phyloP scores from a whole-genome alignment of 495 filamentous ascomycete genomes.

The Penicillium atrosanguineum region DNA sequence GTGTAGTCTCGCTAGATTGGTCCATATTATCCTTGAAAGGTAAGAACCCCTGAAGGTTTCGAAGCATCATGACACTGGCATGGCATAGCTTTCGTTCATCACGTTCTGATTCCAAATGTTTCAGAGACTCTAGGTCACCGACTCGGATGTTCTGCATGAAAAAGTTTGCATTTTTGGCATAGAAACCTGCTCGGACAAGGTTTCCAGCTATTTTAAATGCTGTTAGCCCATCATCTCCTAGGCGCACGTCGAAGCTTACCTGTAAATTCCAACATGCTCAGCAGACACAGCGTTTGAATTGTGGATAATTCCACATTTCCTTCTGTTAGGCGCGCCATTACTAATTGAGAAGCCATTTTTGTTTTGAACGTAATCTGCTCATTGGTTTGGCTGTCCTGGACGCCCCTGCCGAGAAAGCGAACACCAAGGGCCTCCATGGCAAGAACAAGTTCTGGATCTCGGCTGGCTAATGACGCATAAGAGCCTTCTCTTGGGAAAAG shows the following conservation, averaged over 20 bases:
- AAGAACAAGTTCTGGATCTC: slow-evolving; percentile 36
- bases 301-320: slow-evolving; percentile 41
- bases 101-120: slow-evolving; percentile 23
- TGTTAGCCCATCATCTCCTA: background rate
- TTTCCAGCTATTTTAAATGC: slow-evolving; percentile 27
- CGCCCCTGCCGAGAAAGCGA: slow-evolving; percentile 23
- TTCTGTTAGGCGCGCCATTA: slow-evolving; percentile 30
- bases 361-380: slow-evolving; percentile 20
- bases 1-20: background rate
- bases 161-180: slow-evolving; percentile 34
- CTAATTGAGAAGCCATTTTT: slow-evolving; percentile 26
- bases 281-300: slow-evolving; percentile 39
- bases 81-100: slow-evolving; percentile 40
- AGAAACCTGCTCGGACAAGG: slow-evolving; percentile 35
- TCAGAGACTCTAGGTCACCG: slow-evolving; percentile 16
- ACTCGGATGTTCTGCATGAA: slow-evolving; percentile 33
- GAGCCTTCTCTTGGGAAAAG: slow-evolving; percentile 30
- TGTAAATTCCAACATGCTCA: slow-evolving; percentile 42
- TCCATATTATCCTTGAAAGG: background rate
- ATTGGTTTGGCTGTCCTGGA: slow-evolving; percentile 1
- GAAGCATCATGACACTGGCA: slow-evolving; percentile 38
- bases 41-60: slow-evolving; percentile 31
- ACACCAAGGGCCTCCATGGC: slow-evolving; percentile 36
- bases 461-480: slow-evolving; percentile 17
- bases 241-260: slow-evolving; percentile 16